These are phyloP conservation scores for Kodamaea nitidulidarum DNA, from an alignment of 805 yeast genomes.

Conservation along the genomic window DNA sequence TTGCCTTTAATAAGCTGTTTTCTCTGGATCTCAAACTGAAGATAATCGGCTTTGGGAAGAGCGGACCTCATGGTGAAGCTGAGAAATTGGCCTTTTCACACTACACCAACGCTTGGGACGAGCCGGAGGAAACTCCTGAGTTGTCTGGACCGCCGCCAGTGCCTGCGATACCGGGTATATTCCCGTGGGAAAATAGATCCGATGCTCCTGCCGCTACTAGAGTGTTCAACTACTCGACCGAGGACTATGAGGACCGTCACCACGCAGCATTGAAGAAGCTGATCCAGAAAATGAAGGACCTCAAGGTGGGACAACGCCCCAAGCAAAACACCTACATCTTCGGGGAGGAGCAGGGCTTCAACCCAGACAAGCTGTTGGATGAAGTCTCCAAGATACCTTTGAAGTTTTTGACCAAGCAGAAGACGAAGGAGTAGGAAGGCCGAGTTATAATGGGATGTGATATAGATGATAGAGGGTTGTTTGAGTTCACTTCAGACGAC, in stretches of 20 bases:
- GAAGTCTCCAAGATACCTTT: slow-evolving; percentile 26
- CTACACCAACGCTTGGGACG: slow-evolving; percentile 22
- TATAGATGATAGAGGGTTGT: no score
- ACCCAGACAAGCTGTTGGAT: slow-evolving; percentile 24
- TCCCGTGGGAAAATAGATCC: slow-evolving; percentile 29
- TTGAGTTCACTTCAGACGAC: no score
- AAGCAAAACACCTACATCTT: slow-evolving; percentile 8
- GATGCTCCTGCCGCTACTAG: slow-evolving; percentile 22
- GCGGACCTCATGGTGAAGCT: slow-evolving; percentile 19
- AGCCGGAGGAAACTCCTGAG: background rate
- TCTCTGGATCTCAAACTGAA: slow-evolving; percentile 12
- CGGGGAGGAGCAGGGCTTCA: slow-evolving; percentile 13
- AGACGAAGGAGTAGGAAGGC: slow-evolving; percentile 3
- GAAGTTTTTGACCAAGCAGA: slow-evolving; percentile 16
- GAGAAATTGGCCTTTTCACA: slow-evolving; percentile 18
- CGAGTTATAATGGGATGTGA: no score
- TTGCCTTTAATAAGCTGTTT: slow-evolving; percentile 20
- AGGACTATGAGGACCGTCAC: background rate
- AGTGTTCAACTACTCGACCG: slow-evolving; percentile 15
- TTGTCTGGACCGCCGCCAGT: background rate
- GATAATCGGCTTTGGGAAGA: slow-evolving; percentile 11
- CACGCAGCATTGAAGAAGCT: slow-evolving; percentile 6
- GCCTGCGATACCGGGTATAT: slow-evolving; percentile 13
- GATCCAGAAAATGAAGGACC: slow-evolving; percentile 6
- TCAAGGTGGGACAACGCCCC: slow-evolving; percentile 8